Percentiles rank a stretch among this genome's conserved stretches.
phyloP scores from a whole-genome alignment of 768 basidiomycete genomes.

The Psilocybe cyanescens region DNA sequence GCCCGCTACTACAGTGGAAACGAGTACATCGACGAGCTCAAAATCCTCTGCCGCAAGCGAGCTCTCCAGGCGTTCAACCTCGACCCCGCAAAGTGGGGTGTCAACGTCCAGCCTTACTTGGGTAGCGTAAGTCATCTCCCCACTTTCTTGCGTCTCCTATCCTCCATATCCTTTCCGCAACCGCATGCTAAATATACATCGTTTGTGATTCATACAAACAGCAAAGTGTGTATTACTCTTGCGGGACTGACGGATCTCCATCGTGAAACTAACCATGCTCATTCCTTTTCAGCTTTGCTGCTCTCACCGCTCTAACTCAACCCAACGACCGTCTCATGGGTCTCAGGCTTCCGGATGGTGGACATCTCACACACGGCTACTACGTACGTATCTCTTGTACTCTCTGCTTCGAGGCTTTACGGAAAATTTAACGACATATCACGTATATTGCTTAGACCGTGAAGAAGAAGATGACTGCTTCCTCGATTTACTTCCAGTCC shows the following conservation, averaged over 20 bases:
- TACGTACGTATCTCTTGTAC: conserved; percentile 60
- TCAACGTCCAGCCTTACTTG: conserved; percentile 99
- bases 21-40: conserved; percentile 97
- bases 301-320: conserved; percentile 93
- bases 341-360: conserved; percentile 96
- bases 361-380: conserved; percentile 96
- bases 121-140: conserved; percentile 64
- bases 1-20: conserved; percentile 98
- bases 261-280: conserved; percentile 18
- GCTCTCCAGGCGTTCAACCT: conserved; percentile 96
- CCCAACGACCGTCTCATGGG: conserved; percentile 99
- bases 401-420: conserved; percentile 1
- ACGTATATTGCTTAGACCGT: conserved; percentile 63
- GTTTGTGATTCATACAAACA: conserved; percentile 48
- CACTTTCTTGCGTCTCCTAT: neutral
- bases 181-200: conserved; percentile 19
- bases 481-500: conserved; percentile 99
- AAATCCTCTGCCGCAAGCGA: conserved; percentile 92
- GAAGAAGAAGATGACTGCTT: conserved; percentile 99
- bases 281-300: conserved; percentile 79
- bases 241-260: conserved; percentile 5
- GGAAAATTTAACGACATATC: neutral
- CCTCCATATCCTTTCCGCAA: neutral
- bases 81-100: conserved; percentile 92
- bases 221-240: conserved; percentile 68